Percentiles rank a stretch among this genome's conserved stretches.
Conservation (phyloP, 164 flowering plant species). For the Magnolia changhungtana region DNA sequence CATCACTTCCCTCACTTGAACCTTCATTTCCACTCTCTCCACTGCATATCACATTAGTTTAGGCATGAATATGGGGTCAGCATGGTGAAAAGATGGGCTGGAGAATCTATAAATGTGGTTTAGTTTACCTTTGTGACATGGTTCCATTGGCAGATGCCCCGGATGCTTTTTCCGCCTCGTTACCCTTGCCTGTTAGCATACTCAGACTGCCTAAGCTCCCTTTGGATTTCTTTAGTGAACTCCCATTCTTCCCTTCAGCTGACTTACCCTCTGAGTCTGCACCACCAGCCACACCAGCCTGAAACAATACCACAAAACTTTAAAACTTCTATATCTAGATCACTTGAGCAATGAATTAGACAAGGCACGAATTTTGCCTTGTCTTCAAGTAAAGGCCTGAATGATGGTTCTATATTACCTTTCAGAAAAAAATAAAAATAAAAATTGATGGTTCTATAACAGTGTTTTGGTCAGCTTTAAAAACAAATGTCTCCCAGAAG, state of each 20-base stretch:
- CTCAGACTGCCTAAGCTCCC: constrained; percentile 53
- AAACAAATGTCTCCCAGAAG: too few species aligned
- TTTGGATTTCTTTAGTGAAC: constrained; percentile 30
- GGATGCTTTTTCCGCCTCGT: constrained; percentile 37
- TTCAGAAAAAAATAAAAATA: too few species aligned
- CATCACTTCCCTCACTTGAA: constrained; percentile 39
- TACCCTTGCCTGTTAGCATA: constrained; percentile 44
- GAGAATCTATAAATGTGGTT: neutral
- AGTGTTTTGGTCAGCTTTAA: too few species aligned
- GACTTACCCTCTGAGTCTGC: constrained; percentile 27
- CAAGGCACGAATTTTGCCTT: neutral
- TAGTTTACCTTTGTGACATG: constrained; percentile 22
- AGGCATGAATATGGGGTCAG: constrained; percentile 6
- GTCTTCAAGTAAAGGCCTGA: neutral
- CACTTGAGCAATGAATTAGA: neutral
- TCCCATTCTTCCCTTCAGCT: constrained; percentile 22
- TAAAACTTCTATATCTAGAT: neutral
- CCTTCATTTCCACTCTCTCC: constrained; percentile 29
- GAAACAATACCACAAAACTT: constrained; percentile 9
- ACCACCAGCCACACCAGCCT: constrained; percentile 22
- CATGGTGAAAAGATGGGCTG: neutral
- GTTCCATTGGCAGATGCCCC: constrained; percentile 31
- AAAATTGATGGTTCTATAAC: too few species aligned
- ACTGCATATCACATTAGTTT: constrained; percentile 19
- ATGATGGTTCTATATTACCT: too few species aligned